phyloP scores from a whole-genome alignment of 1,284 basidiomycete species.

The Sporisorium reilianum region DNA sequence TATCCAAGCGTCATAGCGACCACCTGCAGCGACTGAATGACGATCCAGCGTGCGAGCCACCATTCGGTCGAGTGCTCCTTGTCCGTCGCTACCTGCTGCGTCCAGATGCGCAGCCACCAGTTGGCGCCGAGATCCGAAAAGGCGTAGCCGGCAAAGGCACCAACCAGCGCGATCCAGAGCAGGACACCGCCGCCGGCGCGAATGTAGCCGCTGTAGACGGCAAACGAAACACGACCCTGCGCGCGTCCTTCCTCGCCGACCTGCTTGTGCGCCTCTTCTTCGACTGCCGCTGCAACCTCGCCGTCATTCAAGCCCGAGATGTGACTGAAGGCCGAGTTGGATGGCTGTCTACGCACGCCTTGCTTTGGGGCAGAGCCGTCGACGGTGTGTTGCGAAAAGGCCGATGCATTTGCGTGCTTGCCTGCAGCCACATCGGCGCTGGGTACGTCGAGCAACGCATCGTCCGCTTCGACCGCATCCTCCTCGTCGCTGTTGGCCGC shows the following conservation, averaged over 20 bases:
- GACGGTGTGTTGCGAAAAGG: conserved; percentile 44
- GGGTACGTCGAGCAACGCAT: conserved; percentile 3
- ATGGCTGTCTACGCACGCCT: conserved; percentile 47
- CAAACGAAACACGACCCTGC: conserved; percentile 34
- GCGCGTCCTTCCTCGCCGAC: conserved; percentile 35
- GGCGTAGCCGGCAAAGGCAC: conserved; percentile 15
- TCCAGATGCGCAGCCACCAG: conserved; percentile 40
- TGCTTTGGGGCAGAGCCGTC: not conserved
- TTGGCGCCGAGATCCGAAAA: conserved; percentile 32
- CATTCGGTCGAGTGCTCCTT: conserved; percentile 57
- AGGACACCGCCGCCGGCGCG: conserved; percentile 33
- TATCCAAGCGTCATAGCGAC: conserved; percentile 76
- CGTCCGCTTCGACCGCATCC: conserved; percentile 13
- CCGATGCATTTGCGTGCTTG: conserved; percentile 25
- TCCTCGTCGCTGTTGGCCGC: conserved; percentile 46
- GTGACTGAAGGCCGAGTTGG: conserved; percentile 73
- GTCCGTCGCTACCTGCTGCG: conserved; percentile 1
- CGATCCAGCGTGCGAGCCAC: conserved; percentile 76
- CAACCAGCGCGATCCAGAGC: conserved; percentile 29
- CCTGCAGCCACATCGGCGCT: conserved; percentile 9
- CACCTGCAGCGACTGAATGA: conserved; percentile 79
- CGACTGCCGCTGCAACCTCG: not conserved
- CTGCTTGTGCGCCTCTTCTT: conserved; percentile 34
- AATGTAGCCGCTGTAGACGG: conserved; percentile 41
- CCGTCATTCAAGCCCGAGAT: conserved; percentile 77